Evolutionary conservation across 1,139 yeast species (phyloP).

Genomic region (Yamadazyma blattariae): DNA sequence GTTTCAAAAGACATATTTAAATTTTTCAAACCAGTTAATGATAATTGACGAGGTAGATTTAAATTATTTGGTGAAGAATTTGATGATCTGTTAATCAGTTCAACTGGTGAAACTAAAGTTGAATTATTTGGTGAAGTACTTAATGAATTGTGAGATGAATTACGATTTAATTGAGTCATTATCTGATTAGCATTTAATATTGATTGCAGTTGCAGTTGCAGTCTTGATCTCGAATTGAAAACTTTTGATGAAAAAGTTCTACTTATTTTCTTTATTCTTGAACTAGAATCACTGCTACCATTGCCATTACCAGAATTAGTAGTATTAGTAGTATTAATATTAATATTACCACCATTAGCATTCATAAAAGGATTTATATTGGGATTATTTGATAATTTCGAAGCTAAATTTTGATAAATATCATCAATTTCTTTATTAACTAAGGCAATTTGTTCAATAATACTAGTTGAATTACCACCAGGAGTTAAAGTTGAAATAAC

Average conservation of each 20-base stretch:
- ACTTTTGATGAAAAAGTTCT: conserved; percentile 11
- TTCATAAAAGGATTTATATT: not conserved
- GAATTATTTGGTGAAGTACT: conserved; percentile 5
- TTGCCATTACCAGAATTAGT: too few species aligned
- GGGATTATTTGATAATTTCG: not conserved
- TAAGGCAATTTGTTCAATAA: conserved; percentile 11
- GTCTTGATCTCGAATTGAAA: conserved; percentile 3
- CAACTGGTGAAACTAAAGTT: conserved; percentile 8
- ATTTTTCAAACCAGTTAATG: conserved; percentile 27
- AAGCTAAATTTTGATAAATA: not conserved
- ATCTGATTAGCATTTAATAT: not conserved
- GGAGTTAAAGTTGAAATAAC: conserved; percentile 15
- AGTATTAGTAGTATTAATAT: too few species aligned
- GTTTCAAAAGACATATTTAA: conserved; percentile 37
- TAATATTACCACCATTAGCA: not conserved
- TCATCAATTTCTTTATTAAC: conserved; percentile 9
- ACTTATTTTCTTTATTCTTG: conserved; percentile 13
- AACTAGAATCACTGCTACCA: conserved; percentile 4
- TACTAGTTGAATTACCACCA: conserved; percentile 10
- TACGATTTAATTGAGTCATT: not conserved
- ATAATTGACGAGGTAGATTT: conserved; percentile 30
- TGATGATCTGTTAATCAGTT: conserved; percentile 4
- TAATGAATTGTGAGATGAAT: not conserved
- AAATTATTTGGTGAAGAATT: conserved; percentile 16
- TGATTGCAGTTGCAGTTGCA: not conserved